Percentiles rank a stretch among this genome's conserved stretches.
Evolutionary conservation across 164 flowering plant species (phyloP).

Genomic region (Nelumbo lutea): DNA sequence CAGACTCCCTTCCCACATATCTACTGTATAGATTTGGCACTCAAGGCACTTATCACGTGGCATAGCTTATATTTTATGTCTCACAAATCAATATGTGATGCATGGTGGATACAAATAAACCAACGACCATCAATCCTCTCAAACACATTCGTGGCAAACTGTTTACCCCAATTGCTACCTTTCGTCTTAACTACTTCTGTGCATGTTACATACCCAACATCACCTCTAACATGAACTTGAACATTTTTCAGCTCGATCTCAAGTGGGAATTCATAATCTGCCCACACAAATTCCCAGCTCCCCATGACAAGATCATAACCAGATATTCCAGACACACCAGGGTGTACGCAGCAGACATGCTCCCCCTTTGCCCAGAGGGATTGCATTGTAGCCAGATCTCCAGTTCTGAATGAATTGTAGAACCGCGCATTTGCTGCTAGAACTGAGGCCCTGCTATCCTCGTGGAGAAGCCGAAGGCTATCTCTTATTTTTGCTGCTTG

Average conservation of each 20-base stretch:
- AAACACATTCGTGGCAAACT: conserved; percentile 83
- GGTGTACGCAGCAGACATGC: conserved; percentile 49
- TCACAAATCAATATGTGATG: conserved; percentile 59
- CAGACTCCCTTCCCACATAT: too few relatives aligned
- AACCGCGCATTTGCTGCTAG: conserved; percentile 73
- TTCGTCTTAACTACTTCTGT: conserved; percentile 78
- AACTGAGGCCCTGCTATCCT: conserved; percentile 69
- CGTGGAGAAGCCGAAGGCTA: conserved; percentile 56
- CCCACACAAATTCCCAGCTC: conserved; percentile 90
- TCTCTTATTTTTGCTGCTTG: too few relatives aligned
- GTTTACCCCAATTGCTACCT: conserved; percentile 95
- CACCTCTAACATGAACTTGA: conserved; percentile 74
- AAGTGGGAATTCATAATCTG: conserved; percentile 39
- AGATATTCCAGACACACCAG: conserved; percentile 29
- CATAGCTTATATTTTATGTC: not conserved
- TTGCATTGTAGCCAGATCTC: conserved; percentile 41
- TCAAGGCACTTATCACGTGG: not conserved
- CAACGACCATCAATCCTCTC: conserved; percentile 78
- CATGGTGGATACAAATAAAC: conserved; percentile 87
- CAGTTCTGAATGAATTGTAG: conserved; percentile 67
- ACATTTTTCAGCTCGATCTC: conserved; percentile 50
- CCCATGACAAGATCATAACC: conserved; percentile 80
- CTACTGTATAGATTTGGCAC: too few relatives aligned
- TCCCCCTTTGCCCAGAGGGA: conserved; percentile 68
- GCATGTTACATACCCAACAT: conserved; percentile 76